These are phyloP conservation scores for Boechera retrofracta DNA, from an alignment of 345 rosid genomes.

Conservation along the genomic window DNA sequence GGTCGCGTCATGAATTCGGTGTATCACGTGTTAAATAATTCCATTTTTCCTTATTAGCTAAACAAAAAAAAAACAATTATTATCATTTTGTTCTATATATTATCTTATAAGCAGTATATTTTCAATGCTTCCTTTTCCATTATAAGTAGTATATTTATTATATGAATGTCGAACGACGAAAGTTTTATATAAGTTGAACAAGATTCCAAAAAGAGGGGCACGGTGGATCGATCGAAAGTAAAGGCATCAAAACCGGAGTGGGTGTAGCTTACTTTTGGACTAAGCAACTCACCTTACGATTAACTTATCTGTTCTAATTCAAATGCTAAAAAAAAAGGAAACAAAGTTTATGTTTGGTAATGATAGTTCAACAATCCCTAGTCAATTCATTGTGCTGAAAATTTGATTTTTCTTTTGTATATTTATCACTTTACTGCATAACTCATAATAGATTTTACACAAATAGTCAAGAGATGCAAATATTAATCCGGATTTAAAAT, in stretches of 20 bases:
- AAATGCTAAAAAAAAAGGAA: neutral
- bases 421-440: neutral
- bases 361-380: neutral
- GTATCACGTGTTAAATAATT: constrained; percentile 40
- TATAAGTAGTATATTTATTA: constrained; percentile 7
- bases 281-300: constrained; percentile 19
- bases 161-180: neutral
- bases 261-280: constrained; percentile 15
- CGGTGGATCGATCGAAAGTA: constrained; percentile 11
- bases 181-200: neutral
- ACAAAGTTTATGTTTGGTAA: neutral
- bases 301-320: neutral
- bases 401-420: neutral
- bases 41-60: neutral
- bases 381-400: neutral
- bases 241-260: constrained; percentile 31
- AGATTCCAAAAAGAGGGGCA: constrained; percentile 26
- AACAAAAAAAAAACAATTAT: no score
- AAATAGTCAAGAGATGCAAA: neutral
- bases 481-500: neutral
- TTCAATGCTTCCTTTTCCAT: neutral
- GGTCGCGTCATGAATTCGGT: constrained; percentile 32
- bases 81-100: neutral
- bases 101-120: neutral
- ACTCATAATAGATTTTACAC: neutral